A percentile compares a stretch with the other conserved stretches of the same genome.
phyloP scores from a whole-genome alignment of 2,329 filamentous ascomycete species.

The Paraphoma sp. region DNA sequence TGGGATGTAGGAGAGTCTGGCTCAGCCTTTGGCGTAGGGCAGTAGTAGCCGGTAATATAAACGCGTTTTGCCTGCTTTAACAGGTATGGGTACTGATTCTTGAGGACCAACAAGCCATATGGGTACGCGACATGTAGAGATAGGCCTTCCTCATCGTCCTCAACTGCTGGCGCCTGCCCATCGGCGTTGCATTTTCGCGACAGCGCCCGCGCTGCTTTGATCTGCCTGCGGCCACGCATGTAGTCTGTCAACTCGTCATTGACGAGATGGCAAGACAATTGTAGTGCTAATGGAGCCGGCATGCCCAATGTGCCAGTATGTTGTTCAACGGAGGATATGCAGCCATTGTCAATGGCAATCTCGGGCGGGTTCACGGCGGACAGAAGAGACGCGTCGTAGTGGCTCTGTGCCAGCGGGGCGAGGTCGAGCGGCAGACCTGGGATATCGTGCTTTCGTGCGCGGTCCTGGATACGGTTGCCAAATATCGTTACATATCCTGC shows the following conservation, averaged over 20 bases:
- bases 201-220: slow-evolving; percentile 16
- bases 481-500: slow-evolving; percentile 42
- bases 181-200: slow-evolving; percentile 1
- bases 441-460: slow-evolving; percentile 29
- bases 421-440: slow-evolving; percentile 48
- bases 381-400: slow-evolving; percentile 44
- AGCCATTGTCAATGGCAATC: slow-evolving; percentile 19
- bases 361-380: slow-evolving; percentile 33
- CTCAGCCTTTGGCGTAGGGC: slow-evolving; percentile 22
- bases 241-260: slow-evolving; percentile 46
- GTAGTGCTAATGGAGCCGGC: slow-evolving; percentile 33
- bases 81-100: slow-evolving; percentile 47
- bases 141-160: slow-evolving; percentile 32
- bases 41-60: slow-evolving; percentile 52
- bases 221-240: slow-evolving; percentile 23
- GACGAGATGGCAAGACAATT: slow-evolving; percentile 41
- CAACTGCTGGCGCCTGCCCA: background rate
- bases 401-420: slow-evolving; percentile 40
- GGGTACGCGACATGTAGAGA: slow-evolving; percentile 53
- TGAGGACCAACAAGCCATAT: slow-evolving; percentile 49
- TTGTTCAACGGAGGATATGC: slow-evolving; percentile 7
- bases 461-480: slow-evolving; percentile 34
- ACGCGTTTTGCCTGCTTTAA: slow-evolving; percentile 49
- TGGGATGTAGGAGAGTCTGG: slow-evolving; percentile 1
- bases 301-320: slow-evolving; percentile 18